These are phyloP conservation scores for Bathelium albidoporum DNA, from an alignment of 495 filamentous ascomycete species.

Conservation along the genomic window DNA sequence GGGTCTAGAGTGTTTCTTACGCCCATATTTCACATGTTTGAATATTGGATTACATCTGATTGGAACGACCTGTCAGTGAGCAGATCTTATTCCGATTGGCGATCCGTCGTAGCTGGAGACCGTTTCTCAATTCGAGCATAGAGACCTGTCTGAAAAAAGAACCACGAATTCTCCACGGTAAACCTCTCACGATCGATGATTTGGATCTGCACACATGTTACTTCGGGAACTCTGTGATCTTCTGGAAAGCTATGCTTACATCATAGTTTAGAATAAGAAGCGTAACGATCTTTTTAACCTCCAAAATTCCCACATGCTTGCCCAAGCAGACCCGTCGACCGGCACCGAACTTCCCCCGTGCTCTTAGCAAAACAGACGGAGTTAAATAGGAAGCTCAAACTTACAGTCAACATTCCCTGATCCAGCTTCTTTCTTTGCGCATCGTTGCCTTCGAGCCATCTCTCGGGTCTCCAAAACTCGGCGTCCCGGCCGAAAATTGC, in stretches of 20 bases:
- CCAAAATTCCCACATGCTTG: background rate
- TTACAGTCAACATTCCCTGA: constrained; percentile 2
- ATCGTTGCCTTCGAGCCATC: constrained; percentile 16
- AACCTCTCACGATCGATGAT: constrained; percentile 13
- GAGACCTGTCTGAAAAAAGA: background rate
- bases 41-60: no score
- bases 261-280: background rate
- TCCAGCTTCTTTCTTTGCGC: constrained; percentile 13
- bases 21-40: no score
- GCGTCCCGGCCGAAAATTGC: constrained; percentile 20
- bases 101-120: background rate
- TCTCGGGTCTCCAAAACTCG: constrained; percentile 15
- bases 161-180: constrained; percentile 17
- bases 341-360: background rate
- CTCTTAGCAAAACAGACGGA: no score
- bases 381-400: no score
- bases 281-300: background rate
- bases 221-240: background rate
- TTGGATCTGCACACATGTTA: constrained; percentile 5
- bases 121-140: background rate
- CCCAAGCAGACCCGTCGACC: background rate
- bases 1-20: no score
- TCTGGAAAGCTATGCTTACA: background rate
- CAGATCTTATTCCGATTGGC: background rate
- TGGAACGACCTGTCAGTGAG: no score